These are phyloP conservation scores for Lactifluus piperatus DNA, from an alignment of 768 basidiomycete genomes.

Conservation along the genomic window DNA sequence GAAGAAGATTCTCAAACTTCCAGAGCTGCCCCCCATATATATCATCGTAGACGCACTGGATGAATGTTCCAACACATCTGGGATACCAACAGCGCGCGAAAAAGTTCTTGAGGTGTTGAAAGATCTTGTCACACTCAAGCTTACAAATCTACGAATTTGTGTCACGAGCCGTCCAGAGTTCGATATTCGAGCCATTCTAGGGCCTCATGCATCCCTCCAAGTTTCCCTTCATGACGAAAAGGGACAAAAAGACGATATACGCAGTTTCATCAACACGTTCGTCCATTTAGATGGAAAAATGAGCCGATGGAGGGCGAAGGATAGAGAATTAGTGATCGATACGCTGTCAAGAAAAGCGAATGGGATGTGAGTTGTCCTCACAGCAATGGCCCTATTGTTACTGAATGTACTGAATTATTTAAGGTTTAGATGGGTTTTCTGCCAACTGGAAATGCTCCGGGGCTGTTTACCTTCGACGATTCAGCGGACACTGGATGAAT, in stretches of 20 bases:
- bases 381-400: no score
- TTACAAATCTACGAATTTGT: not conserved
- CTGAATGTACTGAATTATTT: not conserved
- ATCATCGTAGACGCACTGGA: constrained; percentile 2
- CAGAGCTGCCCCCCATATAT: not conserved
- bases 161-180: not conserved
- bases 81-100: not conserved
- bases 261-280: not conserved
- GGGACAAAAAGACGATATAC: not conserved
- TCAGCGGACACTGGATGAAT: not conserved
- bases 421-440: constrained; percentile 7
- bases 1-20: not conserved
- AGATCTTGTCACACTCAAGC: not conserved
- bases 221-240: not conserved
- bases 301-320: not conserved
- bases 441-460: not conserved
- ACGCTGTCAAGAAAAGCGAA: not conserved
- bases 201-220: not conserved
- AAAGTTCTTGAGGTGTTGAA: not conserved
- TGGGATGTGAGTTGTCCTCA: not conserved
- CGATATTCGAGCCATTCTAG: not conserved
- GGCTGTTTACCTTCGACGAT: not conserved
- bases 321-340: not conserved
- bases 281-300: not conserved
- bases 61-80: constrained; percentile 2